Evolutionary conservation across 805 yeast genomes (phyloP), one percentile per base, ranked within the genome.

Genomic region (Saccharomycopsis amapae): DNA sequence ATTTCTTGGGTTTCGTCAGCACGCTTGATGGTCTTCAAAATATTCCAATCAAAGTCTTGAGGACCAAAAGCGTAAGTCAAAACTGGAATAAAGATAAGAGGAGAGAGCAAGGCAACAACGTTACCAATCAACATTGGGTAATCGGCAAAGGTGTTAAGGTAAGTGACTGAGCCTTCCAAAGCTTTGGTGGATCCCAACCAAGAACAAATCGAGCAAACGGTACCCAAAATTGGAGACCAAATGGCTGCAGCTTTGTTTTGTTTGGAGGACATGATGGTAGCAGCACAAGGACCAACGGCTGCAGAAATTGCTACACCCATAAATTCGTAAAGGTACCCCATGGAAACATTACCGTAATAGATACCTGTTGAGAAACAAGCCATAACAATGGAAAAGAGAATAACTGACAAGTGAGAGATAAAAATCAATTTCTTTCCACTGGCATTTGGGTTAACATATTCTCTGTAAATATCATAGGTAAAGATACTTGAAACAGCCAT

Each of bases 261-360:
- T 38, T 74, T 75, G 48, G 58, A 68, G 61, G 88, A 84, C 53
- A 75, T 73, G 56, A 77, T 67, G 3, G 85, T 81, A 57, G 83
- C 63, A 3, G 78, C 75, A 33, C 83, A 75, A 1, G 96, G 95
- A 38, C 85, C 63, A 4, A 88, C 96, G 20, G 90, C 95, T 50
- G 90, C 78, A 4, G 93, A 83, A 44, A 88, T 85, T 38, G 88
- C 82, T 47, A 87, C 77, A 45, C 96, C 96, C 95, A 86, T 86
- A 52, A 88, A 65, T 59, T 85, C 85, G 63, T 86, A 86, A 34
- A 88, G 69, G 65, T 81, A 88, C 24, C 96, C 95, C 85, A 87
- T 81, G 26, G 85, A 77, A 44, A 87, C 81, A 19, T 80, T 82
- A 17, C 90, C 94, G 56, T 87, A 84, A 64, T 76, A 74, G 40